A percentile compares a stretch with the other conserved stretches of the same genome.
Evolutionary conservation across 2,329 filamentous ascomycete genomes (phyloP).

Genomic region (Aureobasidium sp.): DNA sequence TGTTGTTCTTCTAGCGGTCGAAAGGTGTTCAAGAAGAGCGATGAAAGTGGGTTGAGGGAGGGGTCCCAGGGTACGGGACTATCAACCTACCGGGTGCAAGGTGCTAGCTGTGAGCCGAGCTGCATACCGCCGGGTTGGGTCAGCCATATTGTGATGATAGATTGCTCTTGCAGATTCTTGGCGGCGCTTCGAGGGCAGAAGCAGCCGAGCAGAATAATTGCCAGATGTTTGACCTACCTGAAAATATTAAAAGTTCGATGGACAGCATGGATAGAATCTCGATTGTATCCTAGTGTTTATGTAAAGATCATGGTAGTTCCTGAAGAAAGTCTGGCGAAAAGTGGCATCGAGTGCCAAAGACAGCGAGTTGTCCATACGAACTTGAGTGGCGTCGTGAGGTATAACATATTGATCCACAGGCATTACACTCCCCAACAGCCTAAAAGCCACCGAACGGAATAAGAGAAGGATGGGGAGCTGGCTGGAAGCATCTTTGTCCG

Average conservation of each 20-base stretch:
- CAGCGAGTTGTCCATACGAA: too few species aligned
- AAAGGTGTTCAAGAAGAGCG: not conserved
- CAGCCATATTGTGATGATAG: not conserved
- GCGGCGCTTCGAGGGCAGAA: not conserved
- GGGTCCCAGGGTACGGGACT: not conserved
- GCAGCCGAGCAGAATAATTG: not conserved
- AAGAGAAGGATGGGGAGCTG: not conserved
- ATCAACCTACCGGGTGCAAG: not conserved
- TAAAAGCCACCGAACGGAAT: not conserved
- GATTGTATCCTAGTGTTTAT: too few species aligned
- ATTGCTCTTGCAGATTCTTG: constrained; percentile 6
- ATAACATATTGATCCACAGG: not conserved
- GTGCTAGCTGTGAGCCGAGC: constrained; percentile 2
- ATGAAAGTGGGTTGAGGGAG: not conserved
- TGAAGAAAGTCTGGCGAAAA: too few species aligned
- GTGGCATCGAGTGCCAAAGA: too few species aligned
- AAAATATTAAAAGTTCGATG: too few species aligned
- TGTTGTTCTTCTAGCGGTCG: not conserved
- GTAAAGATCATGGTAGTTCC: too few species aligned
- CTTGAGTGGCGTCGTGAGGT: too few species aligned
- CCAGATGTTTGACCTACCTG: too few species aligned
- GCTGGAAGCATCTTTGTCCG: not conserved
- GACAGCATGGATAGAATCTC: too few species aligned
- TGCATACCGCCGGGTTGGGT: constrained; percentile 3
- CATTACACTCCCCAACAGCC: not conserved